These are phyloP conservation scores for Drechslerella dactyloides DNA, from an alignment of 2,329 filamentous ascomycete species.

Conservation along the genomic window DNA sequence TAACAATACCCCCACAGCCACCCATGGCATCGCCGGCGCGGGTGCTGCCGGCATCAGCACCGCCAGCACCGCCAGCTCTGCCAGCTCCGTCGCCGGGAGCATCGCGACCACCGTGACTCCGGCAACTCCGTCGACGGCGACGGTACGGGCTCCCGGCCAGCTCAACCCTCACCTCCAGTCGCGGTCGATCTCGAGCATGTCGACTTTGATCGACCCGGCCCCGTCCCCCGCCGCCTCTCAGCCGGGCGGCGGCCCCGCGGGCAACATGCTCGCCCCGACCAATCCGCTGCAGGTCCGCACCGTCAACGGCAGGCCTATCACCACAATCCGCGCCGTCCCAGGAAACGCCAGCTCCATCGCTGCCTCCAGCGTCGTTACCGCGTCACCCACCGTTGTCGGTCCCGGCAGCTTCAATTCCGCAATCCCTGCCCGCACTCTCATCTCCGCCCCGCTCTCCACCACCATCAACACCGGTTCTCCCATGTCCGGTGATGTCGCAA, in stretches of 20 bases:
- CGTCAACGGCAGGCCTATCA: constrained; percentile 40
- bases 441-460: constrained; percentile 43
- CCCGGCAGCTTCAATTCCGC: constrained; percentile 47
- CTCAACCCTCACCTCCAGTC: constrained; percentile 45
- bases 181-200: constrained; percentile 20
- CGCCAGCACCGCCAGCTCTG: background rate
- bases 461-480: constrained; percentile 35
- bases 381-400: constrained; percentile 16
- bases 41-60: background rate
- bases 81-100: background rate
- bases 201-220: constrained; percentile 13
- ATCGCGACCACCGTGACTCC: background rate
- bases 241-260: background rate
- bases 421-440: constrained; percentile 25
- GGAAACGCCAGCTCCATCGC: constrained; percentile 38
- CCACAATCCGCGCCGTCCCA: constrained; percentile 39
- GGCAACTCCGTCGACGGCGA: constrained; percentile 14
- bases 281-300: constrained; percentile 15
- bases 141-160: constrained; percentile 30
- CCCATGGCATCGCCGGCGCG: constrained; percentile 8
- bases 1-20: constrained; percentile 18
- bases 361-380: background rate
- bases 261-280: constrained; percentile 15
- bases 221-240: constrained; percentile 8
- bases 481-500: constrained; percentile 39